A percentile compares a stretch with the other conserved stretches of the same genome.
phyloP scores from a whole-genome alignment of 2,329 filamentous ascomycete genomes.

The Teratosphaeria pseudoeucalypti region DNA sequence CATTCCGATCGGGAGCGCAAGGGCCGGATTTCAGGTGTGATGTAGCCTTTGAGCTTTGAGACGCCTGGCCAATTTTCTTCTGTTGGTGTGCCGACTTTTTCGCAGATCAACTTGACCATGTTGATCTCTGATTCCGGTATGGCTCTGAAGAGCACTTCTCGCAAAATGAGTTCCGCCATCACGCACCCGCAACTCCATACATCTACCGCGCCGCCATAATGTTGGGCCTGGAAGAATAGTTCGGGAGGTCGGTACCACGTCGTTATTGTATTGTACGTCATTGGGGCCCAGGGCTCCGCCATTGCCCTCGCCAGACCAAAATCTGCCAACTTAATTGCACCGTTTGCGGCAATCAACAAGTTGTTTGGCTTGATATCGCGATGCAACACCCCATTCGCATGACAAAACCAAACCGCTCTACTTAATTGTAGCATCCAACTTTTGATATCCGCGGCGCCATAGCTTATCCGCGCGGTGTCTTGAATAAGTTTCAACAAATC shows the following conservation, averaged over 20 bases:
- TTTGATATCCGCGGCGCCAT: conserved; percentile 85
- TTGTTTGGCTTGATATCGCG: conserved; percentile 99
- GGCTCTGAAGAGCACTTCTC: conserved; percentile 60
- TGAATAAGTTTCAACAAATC: conserved; percentile 92
- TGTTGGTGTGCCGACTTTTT: conserved; percentile 77
- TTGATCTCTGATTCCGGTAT: conserved; percentile 76
- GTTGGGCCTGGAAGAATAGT: conserved; percentile 77
- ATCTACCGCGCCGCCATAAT: conserved; percentile 86
- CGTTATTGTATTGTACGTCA: conserved; percentile 94
- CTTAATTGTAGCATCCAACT: conserved; percentile 98
- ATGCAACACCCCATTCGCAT: conserved; percentile 86
- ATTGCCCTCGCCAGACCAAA: conserved; percentile 89
- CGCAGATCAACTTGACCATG: conserved; percentile 74
- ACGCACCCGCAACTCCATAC: conserved; percentile 90
- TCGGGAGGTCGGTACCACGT: conserved; percentile 95
- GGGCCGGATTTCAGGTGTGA: conserved; percentile 53
- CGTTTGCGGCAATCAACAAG: conserved; percentile 82
- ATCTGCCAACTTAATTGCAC: conserved; percentile 91
- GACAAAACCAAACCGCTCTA: conserved; percentile 90
- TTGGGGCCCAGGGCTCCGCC: conserved; percentile 70
- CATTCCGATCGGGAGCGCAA: conserved; percentile 60
- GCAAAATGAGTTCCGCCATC: conserved; percentile 79
- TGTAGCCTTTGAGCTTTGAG: conserved; percentile 65
- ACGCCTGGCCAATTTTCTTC: conserved; percentile 96
- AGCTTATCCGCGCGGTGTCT: conserved; percentile 66